Evolutionary conservation across 2,329 filamentous ascomycete genomes (phyloP).

Genomic region (Thielaviopsis musarum): DNA sequence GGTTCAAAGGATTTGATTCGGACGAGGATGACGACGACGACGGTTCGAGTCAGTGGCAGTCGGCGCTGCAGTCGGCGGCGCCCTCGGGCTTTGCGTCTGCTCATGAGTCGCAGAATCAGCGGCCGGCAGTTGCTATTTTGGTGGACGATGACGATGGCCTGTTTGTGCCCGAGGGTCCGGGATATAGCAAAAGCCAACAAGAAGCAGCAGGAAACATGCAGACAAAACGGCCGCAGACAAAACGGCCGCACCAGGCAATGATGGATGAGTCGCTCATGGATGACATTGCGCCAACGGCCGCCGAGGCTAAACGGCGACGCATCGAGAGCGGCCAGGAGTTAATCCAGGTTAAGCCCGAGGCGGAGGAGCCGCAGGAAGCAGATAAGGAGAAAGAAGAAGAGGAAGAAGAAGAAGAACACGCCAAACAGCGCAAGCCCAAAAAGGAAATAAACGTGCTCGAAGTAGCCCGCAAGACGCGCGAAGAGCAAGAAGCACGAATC

Average conservation of each 20-base stretch:
- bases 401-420: conserved; percentile 18
- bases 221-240: conserved; percentile 26
- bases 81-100: not conserved
- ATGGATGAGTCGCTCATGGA: conserved; percentile 42
- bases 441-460: conserved; percentile 54
- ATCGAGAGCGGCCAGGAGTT: conserved; percentile 40
- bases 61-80: not conserved
- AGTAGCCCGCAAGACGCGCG: conserved; percentile 40
- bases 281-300: conserved; percentile 57
- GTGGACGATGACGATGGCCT: conserved; percentile 23
- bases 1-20: conserved; percentile 58
- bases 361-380: conserved; percentile 14
- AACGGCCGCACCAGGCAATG: conserved; percentile 24
- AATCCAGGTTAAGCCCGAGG: conserved; percentile 17
- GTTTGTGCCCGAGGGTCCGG: conserved; percentile 37
- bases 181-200: conserved; percentile 12
- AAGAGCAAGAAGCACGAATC: conserved; percentile 49
- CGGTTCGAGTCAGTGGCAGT: conserved; percentile 10
- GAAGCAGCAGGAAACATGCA: conserved; percentile 8
- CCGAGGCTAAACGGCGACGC: conserved; percentile 62
- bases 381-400: conserved; percentile 17
- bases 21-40: conserved; percentile 25
- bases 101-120: conserved; percentile 2
- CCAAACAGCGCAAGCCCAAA: conserved; percentile 32
- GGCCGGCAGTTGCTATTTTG: conserved; percentile 3